These are phyloP conservation scores for Heteromeles arbutifolia DNA, from an alignment of 306 rosid species.

Conservation along the genomic window DNA sequence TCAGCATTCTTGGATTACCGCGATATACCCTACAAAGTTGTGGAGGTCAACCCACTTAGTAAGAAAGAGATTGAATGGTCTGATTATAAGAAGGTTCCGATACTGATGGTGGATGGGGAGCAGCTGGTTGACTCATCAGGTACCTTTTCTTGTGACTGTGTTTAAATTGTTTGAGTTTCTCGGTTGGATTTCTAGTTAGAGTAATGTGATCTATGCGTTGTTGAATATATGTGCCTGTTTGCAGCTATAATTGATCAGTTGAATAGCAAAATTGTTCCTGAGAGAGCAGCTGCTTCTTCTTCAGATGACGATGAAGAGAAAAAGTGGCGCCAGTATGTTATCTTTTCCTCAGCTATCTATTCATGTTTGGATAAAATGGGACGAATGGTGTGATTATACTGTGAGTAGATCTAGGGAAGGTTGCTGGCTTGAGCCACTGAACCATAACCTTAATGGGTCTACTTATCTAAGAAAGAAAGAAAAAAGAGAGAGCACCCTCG, in stretches of 20 bases:
- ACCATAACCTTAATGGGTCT: not conserved
- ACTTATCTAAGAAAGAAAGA: not conserved
- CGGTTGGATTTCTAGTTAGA: not conserved
- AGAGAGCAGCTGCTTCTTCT: constrained; percentile 27
- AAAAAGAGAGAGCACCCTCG: not conserved
- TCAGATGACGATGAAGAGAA: constrained; percentile 73
- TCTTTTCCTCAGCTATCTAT: constrained; percentile 8
- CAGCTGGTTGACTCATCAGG: constrained; percentile 97
- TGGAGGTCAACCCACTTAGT: constrained; percentile 92
- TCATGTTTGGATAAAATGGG: not conserved
- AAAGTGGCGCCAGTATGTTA: constrained; percentile 74
- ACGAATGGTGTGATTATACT: not conserved
- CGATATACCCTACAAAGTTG: constrained; percentile 79
- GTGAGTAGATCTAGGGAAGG: not conserved
- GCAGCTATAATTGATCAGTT: constrained; percentile 76
- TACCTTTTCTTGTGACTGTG: constrained; percentile 13
- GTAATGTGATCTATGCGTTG: not conserved
- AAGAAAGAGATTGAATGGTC: constrained; percentile 98
- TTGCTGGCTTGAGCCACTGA: not conserved
- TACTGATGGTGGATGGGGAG: constrained; percentile 84
- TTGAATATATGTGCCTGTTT: constrained; percentile 1
- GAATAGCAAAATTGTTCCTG: constrained; percentile 40
- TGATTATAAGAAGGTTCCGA: constrained; percentile 93
- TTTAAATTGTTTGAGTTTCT: constrained; percentile 5
- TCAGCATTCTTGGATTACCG: constrained; percentile 90